These are phyloP conservation scores for Trichophyton verrucosum DNA, from an alignment of 2,329 filamentous ascomycete species.

Conservation along the genomic window DNA sequence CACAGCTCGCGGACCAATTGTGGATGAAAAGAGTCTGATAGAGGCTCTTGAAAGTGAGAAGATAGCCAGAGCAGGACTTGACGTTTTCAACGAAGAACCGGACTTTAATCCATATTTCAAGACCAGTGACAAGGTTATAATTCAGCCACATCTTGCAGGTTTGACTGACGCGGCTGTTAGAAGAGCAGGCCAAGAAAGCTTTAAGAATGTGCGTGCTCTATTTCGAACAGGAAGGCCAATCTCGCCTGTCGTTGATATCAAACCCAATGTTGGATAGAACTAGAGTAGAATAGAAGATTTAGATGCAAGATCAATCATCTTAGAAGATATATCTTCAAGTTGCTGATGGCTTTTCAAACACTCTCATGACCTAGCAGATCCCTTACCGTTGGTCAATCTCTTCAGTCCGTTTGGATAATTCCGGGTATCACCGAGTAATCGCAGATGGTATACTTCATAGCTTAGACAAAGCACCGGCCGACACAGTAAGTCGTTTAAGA, in stretches of 20 bases:
- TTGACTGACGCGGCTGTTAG: conserved; percentile 33
- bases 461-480: no score
- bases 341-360: no score
- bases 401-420: no score
- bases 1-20: conserved; percentile 39
- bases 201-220: conserved; percentile 35
- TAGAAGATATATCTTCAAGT: no score
- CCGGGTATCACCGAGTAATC: no score
- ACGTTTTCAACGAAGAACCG: conserved; percentile 38
- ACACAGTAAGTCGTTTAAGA: no score
- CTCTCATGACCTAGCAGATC: no score
- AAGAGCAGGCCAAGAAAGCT: conserved; percentile 34
- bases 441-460: no score
- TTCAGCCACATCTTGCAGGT: conserved; percentile 37
- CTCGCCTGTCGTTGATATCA: conserved; percentile 24
- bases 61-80: conserved; percentile 37
- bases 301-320: no score
- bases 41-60: conserved; percentile 37
- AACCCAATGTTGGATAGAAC: background rate
- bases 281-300: no score
- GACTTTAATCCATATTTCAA: conserved; percentile 30
- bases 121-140: conserved; percentile 30
- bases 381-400: no score
- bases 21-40: conserved; percentile 40
- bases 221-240: conserved; percentile 30